Percentiles rank a stretch among this genome's conserved stretches.
phyloP scores from a whole-genome alignment of 352 stramenopile species.

The Pythium phragmiticola region DNA sequence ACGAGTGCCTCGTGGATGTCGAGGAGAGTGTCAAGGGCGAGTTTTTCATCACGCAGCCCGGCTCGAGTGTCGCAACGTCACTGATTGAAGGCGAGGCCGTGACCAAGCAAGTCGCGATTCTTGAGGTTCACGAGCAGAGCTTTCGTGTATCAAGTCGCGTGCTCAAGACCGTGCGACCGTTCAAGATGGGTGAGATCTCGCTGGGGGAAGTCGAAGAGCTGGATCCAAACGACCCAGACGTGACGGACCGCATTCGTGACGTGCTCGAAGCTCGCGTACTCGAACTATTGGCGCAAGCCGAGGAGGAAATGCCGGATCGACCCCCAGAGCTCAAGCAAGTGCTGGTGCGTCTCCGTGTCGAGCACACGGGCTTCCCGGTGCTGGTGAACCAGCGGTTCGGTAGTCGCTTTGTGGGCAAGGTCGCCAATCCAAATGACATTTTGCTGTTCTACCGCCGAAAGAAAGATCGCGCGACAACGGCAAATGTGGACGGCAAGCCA shows the following conservation, averaged over 20 bases:
- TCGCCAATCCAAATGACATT: conserved; percentile 89
- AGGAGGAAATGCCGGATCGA: conserved; percentile 35
- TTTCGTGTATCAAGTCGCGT: conserved; percentile 88
- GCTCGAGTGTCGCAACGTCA: conserved; percentile 95
- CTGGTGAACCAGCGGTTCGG: conserved; percentile 89
- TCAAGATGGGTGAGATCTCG: conserved; percentile 91
- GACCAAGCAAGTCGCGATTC: conserved; percentile 84
- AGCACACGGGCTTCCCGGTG: conserved; percentile 88
- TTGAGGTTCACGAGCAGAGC: conserved; percentile 87
- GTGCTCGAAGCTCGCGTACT: conserved; percentile 63
- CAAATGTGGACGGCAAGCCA: conserved; percentile 37
- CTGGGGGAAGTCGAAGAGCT: conserved; percentile 86
- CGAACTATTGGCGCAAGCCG: conserved; percentile 65
- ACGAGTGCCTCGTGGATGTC: conserved; percentile 96
- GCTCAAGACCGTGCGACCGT: conserved; percentile 91
- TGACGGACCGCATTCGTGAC: conserved; percentile 66
- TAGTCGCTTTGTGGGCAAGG: conserved; percentile 76
- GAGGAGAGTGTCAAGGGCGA: conserved; percentile 94
- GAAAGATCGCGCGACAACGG: conserved; percentile 46
- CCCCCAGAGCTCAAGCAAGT: conserved; percentile 48
- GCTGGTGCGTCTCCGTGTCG: conserved; percentile 83
- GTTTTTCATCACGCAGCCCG: conserved; percentile 97
- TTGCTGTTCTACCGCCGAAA: conserved; percentile 79
- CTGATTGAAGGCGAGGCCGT: conserved; percentile 88
- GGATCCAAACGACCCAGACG: conserved; percentile 90